Percentiles rank a stretch among this genome's conserved stretches.
Evolutionary conservation across 441 rosid genomes (phyloP).

Genomic region (Dalechampia spathulata): DNA sequence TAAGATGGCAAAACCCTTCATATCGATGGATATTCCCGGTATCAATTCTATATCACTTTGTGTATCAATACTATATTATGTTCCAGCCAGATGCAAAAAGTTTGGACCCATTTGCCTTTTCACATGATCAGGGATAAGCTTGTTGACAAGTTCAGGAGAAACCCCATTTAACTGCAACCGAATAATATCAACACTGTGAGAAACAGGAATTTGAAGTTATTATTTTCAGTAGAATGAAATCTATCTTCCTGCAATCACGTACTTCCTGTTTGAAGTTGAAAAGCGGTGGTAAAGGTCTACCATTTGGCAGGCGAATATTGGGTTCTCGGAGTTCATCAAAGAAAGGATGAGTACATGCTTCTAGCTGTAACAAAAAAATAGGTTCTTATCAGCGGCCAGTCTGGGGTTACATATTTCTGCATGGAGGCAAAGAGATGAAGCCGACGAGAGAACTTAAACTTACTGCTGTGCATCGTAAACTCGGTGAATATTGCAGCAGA

Average conservation of each 20-base stretch:
- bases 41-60: conserved; percentile 2
- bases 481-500: conserved; percentile 91
- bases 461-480: conserved; percentile 76
- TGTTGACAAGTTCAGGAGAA: conserved; percentile 73
- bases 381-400: not conserved
- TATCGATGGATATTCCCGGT: conserved; percentile 20
- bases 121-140: conserved; percentile 87
- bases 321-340: conserved; percentile 46
- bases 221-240: too few relatives aligned
- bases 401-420: not conserved
- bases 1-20: conserved; percentile 21
- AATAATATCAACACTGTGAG: not conserved
- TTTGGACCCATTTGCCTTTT: conserved; percentile 65
- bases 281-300: conserved; percentile 37
- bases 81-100: conserved; percentile 56
- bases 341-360: conserved; percentile 43
- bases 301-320: conserved; percentile 36
- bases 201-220: too few relatives aligned
- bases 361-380: conserved; percentile 25
- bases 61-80: conserved; percentile 22
- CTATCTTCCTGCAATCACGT: too few relatives aligned
- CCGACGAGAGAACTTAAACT: conserved; percentile 22
- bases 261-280: conserved; percentile 64
- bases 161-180: conserved; percentile 55
- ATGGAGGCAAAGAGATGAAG: too few relatives aligned